Base-by-base conservation (phyloP, 345 rosid species). In the Brassica nigra region DNA sequence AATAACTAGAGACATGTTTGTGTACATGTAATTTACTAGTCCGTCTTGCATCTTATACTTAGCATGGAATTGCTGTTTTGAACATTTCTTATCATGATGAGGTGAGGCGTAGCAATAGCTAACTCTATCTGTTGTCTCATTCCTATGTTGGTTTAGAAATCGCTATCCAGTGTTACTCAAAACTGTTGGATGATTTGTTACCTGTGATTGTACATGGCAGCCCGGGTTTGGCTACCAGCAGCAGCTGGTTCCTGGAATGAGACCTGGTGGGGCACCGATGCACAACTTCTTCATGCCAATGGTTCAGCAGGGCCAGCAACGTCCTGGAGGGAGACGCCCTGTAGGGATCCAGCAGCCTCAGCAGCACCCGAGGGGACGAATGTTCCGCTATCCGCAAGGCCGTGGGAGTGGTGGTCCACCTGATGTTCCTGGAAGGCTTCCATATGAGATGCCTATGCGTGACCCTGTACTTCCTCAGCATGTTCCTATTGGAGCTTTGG, bases 401-500 rank as follows among this genome's bases (percentile, higher is more conserved):
- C 57, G 57, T 52, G 57, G 57, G 57, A 52, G 57, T 52, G 57
- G 57, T 52, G 54, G 6, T 47, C 54, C 54, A 6, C 54, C 54
- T 47, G 57, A 52, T 52, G 57, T n/a, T n/a, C 57, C 57, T 52
- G 57, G 20, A 52, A 52, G 57, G 57, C 18, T 52, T 52, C 57
- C 57, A 52, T 52, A 52, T 52, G 57, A 52, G 20, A 52, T 52
- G 7, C 57, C 57, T 34, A 5, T 34, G 39, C 39, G 39, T 6
- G 39, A 34, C 39, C 8, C 39, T 42, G n/a, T 42, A 11, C 49
- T 42, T 42, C 49, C 49, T 5, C 57, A 52, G 57, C 57, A 52
- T 52, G 57, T 52, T 52, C 57, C 57, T 52, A 52, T 52, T 52
- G 57, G 57, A 52, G 57, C 57, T 52, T 52, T 52, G 57, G 57